Base-by-base conservation (phyloP, 345 rosid species). In the Angophora floribunda region DNA sequence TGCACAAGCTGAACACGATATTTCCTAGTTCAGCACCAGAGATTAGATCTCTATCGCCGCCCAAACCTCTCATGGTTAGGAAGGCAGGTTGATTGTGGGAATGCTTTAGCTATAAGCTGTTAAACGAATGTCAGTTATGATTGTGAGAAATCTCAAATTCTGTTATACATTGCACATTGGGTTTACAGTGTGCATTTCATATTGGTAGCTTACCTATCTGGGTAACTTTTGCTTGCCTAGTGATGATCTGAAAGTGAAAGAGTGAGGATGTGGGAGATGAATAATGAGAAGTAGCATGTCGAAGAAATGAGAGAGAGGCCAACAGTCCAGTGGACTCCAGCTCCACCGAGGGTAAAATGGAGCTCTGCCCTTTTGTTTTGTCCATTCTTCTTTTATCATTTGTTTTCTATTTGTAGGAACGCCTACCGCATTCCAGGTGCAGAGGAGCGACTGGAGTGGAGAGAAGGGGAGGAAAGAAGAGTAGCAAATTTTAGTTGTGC, bases 21-120 rank as follows among this genome's bases (percentile, higher is more conserved):
- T 96, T 98, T 91, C 99, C 99, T 14, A 93, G 93, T 91, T 98
- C 99, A 85, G 99, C 98, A 19, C 99, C 99, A 85, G 99, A 98
- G 91, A 91, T 98, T 88, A 93, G 99, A 87, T 95, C 99, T 21
- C 75, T 96, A 88, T 85, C 95, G 51, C 99, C 98, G 88, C 98
- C 96, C 45, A 96, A 95, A 89, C 95, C 96, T 7, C 96, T 94
- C 45, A 91, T 93, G 90, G 88, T 91, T 52, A 86, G 90, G 86
- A 91, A 85, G 87, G 78, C 90, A 85, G 36, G 90, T 49, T 89
- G 86, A 89, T 13, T 59, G n/a, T 24, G 26, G 65, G 6, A 59
- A 11, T 44, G 28, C 84, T 41, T 41, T 75, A 41, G 84, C 49
- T 41, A 49, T 75, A 75, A 75, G 28, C 19, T 19, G 28, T 19